phyloP scores from a whole-genome alignment of 2,329 filamentous ascomycete species.

The Phialophora chinensis region DNA sequence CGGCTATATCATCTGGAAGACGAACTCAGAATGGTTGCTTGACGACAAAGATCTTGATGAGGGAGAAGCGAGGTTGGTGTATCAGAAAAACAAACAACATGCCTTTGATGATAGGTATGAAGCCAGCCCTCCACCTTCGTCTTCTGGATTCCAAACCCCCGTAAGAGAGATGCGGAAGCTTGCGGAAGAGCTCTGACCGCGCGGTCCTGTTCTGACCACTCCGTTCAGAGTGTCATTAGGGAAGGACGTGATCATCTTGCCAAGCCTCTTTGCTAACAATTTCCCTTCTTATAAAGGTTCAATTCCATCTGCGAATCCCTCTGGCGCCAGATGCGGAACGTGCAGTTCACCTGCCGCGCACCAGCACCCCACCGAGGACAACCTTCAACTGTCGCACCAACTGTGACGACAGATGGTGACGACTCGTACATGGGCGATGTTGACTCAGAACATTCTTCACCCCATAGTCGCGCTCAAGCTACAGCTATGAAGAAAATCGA shows the following conservation, averaged over 20 bases:
- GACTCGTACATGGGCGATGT: constrained; percentile 14
- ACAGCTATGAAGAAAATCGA: constrained; percentile 11
- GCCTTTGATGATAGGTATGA: constrained; percentile 24
- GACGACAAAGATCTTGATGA: constrained; percentile 23
- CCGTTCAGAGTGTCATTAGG: not conserved
- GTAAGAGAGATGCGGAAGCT: not conserved
- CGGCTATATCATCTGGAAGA: constrained; percentile 31
- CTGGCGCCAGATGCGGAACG: constrained; percentile 35
- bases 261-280: not conserved
- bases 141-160: not conserved
- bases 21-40: constrained; percentile 29
- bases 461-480: constrained; percentile 6
- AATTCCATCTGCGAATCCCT: constrained; percentile 26
- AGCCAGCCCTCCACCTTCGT: not conserved
- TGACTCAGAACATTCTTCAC: constrained; percentile 3
- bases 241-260: not conserved
- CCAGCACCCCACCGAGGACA: not conserved
- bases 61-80: constrained; percentile 29
- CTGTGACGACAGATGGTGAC: constrained; percentile 6
- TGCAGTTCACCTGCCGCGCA: constrained; percentile 25
- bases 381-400: not conserved
- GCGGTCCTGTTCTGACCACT: not conserved
- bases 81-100: constrained; percentile 19
- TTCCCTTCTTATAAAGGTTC: constrained; percentile 24
- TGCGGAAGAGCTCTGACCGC: not conserved